A percentile compares a stretch with the other conserved stretches of the same genome.
Evolutionary conservation across 768 basidiomycete genomes (phyloP).

Genomic region (Hericium erinaceus): DNA sequence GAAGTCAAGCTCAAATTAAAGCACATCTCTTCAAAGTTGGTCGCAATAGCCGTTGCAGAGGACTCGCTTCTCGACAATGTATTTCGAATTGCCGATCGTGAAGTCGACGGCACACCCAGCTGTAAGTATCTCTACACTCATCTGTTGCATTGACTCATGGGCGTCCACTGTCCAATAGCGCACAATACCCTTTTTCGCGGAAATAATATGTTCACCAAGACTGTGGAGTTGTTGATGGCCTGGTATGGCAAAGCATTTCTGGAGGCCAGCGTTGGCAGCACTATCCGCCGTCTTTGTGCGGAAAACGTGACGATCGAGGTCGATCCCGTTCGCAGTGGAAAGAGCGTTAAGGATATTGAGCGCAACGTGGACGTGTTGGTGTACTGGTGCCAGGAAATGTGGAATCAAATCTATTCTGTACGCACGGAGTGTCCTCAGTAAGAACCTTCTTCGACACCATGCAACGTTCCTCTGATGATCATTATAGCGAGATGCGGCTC

Average conservation of each 20-base stretch:
- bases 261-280: constrained; percentile 66
- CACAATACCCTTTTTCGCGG: constrained; percentile 71
- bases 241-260: constrained; percentile 76
- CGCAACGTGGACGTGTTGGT: constrained; percentile 61
- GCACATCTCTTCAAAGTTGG: constrained; percentile 47
- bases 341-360: constrained; percentile 51
- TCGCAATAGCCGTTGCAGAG: constrained; percentile 62
- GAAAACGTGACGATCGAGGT: constrained; percentile 78
- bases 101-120: constrained; percentile 58
- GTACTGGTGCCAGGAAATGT: constrained; percentile 72
- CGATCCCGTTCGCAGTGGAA: constrained; percentile 62
- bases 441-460: constrained; percentile 19
- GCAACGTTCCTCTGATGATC: constrained; percentile 3
- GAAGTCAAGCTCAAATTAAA: constrained; percentile 60
- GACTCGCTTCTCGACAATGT: constrained; percentile 59
- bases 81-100: constrained; percentile 55
- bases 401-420: constrained; percentile 72
- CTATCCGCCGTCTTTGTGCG: constrained; percentile 58
- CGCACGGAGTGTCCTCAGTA: constrained; percentile 69
- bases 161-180: constrained; percentile 31
- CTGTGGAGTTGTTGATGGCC: constrained; percentile 73
- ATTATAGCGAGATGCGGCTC: constrained; percentile 56
- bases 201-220: constrained; percentile 42
- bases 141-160: background rate
- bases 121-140: constrained; percentile 34